These are phyloP conservation scores for Nicotiana undulata DNA, from an alignment of 257 asterid genomes.

Conservation along the genomic window DNA sequence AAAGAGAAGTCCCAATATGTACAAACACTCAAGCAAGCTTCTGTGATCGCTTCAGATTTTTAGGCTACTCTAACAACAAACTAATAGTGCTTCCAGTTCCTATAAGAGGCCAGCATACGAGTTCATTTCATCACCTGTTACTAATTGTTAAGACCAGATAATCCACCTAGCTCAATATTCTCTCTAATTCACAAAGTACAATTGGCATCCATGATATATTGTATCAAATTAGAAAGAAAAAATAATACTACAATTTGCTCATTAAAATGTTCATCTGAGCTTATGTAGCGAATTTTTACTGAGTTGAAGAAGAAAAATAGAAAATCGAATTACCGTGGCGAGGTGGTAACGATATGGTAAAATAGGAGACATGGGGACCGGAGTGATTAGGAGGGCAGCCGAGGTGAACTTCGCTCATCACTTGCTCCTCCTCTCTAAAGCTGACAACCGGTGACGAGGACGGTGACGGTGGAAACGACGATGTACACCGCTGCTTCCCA, in stretches of 20 bases:
- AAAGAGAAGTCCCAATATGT: neutral
- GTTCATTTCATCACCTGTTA: neutral
- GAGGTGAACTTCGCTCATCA: constrained; percentile 93
- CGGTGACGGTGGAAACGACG: constrained; percentile 8
- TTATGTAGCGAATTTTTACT: no score
- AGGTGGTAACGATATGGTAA: constrained; percentile 51
- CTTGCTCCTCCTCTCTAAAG: constrained; percentile 46
- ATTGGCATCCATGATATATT: no score
- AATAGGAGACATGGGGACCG: constrained; percentile 60
- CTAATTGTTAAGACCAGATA: neutral
- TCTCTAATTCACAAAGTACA: no score
- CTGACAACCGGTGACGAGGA: neutral
- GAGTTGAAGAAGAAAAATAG: neutral
- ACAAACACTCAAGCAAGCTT: neutral
- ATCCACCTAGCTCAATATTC: neutral
- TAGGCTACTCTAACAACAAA: neutral
- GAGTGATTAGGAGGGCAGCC: constrained; percentile 77
- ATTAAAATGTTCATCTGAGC: no score
- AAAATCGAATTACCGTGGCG: constrained; percentile 22
- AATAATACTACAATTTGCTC: no score
- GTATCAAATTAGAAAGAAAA: no score
- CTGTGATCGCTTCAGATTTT: neutral
- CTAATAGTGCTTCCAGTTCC: neutral
- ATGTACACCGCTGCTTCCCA: constrained; percentile 8
- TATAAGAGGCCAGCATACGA: neutral